A percentile compares a stretch with the other conserved stretches of the same genome.
These are phyloP conservation scores for Alternaria atra DNA, from an alignment of 2,329 filamentous ascomycete genomes.

Conservation along the genomic window DNA sequence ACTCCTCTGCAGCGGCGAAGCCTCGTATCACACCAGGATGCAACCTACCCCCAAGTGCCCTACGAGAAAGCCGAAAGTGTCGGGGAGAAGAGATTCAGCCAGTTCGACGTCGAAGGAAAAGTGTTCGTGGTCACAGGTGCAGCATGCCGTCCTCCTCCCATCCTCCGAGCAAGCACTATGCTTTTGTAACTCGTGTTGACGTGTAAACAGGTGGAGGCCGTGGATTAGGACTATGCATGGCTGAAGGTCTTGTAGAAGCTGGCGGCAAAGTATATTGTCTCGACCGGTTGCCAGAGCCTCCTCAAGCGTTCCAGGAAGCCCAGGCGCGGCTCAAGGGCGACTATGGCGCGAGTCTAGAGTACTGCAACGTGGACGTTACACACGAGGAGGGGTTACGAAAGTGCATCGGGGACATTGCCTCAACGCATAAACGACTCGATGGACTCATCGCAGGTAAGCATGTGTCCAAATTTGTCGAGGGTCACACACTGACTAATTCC, in stretches of 20 bases:
- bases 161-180: conserved; percentile 30
- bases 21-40: conserved; percentile 19
- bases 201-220: conserved; percentile 68
- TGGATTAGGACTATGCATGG: conserved; percentile 74
- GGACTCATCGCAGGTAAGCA: conserved; percentile 70
- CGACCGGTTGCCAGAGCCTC: conserved; percentile 66
- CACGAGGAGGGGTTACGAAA: conserved; percentile 71
- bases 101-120: conserved; percentile 43
- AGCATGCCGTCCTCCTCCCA: conserved; percentile 69
- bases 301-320: conserved; percentile 68
- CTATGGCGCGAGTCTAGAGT: conserved; percentile 71
- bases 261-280: conserved; percentile 75
- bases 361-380: conserved; percentile 81
- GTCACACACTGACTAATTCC: not conserved
- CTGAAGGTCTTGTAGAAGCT: conserved; percentile 76
- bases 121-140: conserved; percentile 65
- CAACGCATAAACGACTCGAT: conserved; percentile 74
- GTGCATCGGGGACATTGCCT: conserved; percentile 72
- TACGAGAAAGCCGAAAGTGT: conserved; percentile 31
- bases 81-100: conserved; percentile 28
- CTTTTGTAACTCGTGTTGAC: conserved; percentile 43
- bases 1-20: conserved; percentile 15
- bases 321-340: conserved; percentile 67
- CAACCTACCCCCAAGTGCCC: conserved; percentile 23
- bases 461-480: not conserved